Evolutionary conservation across 176 grass and related monocot species (phyloP).

Genomic region (Juncus inflexus): DNA sequence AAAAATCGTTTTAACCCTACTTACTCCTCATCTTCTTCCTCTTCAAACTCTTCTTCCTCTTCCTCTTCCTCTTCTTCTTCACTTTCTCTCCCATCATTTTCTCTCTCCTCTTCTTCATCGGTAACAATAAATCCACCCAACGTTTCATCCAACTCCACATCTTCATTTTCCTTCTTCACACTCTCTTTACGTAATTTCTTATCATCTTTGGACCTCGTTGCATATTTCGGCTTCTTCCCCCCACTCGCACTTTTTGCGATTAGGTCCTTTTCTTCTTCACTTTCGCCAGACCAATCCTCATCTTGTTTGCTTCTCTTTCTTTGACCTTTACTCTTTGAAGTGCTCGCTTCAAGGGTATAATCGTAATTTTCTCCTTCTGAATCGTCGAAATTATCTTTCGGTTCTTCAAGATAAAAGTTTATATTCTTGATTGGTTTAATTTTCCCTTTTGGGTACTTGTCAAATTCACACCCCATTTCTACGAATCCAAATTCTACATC

Average conservation of each 20-base stretch:
- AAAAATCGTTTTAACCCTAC: too few species aligned
- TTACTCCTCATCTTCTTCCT: conserved; percentile 46
- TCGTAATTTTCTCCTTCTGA: conserved; percentile 45
- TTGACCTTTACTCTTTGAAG: conserved; percentile 14
- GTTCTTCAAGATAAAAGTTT: conserved; percentile 73
- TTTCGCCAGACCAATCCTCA: conserved; percentile 58
- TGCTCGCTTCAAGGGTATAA: conserved; percentile 5
- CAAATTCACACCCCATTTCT: conserved; percentile 62
- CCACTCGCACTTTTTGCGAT: conserved; percentile 21
- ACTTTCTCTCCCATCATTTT: conserved; percentile 33
- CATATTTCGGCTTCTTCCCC: conserved; percentile 45
- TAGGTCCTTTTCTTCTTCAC: conserved; percentile 41
- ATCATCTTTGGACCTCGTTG: conserved; percentile 44
- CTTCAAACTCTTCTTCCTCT: conserved; percentile 54
- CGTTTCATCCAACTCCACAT: conserved; percentile 45
- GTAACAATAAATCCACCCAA: conserved; percentile 71
- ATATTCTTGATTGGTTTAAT: conserved; percentile 52
- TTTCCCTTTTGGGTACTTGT: conserved; percentile 51
- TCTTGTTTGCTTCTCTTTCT: conserved; percentile 36
- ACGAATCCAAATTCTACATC: conserved; percentile 81
- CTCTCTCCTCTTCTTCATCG: conserved; percentile 36
- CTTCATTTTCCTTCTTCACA: conserved; percentile 25
- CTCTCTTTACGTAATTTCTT: conserved; percentile 36
- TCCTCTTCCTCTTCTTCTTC: conserved; percentile 38
- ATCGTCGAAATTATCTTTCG: neutral